Evolutionary conservation across 2,329 filamentous ascomycete genomes (phyloP).

Genomic region (Daldinia sp.): DNA sequence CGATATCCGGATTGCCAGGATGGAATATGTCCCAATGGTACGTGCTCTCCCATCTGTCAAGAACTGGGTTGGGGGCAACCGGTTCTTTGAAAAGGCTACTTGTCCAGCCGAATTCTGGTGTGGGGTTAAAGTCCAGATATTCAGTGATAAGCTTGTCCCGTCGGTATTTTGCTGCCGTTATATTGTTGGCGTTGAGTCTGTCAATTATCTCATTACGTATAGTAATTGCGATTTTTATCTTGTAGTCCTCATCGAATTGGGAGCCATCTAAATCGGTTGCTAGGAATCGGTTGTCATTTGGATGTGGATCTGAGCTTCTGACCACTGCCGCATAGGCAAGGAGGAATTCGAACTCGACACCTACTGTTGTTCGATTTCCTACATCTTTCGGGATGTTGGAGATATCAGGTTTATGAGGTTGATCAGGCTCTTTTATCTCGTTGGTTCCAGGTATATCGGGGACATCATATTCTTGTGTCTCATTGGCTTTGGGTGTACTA

Average conservation of each 20-base stretch:
- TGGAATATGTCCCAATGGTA: too few relatives aligned
- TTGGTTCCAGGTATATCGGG: too few relatives aligned
- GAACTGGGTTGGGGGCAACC: too few relatives aligned
- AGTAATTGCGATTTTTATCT: constrained; percentile 9
- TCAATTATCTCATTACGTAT: constrained; percentile 40
- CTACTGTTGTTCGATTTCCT: constrained; percentile 37
- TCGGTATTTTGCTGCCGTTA: constrained; percentile 22
- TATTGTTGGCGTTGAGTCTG: constrained; percentile 4
- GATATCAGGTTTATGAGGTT: too few relatives aligned
- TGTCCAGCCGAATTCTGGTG: constrained; percentile 9
- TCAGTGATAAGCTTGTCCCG: not conserved
- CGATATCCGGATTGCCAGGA: too few relatives aligned
- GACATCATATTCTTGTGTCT: too few relatives aligned
- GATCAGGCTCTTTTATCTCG: too few relatives aligned
- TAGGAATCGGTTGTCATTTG: constrained; percentile 31
- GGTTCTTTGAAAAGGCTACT: not conserved
- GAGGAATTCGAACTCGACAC: constrained; percentile 44
- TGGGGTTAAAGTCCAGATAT: not conserved
- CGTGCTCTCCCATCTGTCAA: too few relatives aligned
- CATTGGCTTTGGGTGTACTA: not conserved
- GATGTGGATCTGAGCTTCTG: constrained; percentile 37
- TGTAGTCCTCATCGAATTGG: too few relatives aligned
- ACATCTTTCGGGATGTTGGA: too few relatives aligned
- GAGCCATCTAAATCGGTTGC: not conserved
- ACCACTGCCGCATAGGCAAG: constrained; percentile 13